Base-by-base conservation (phyloP, 805 yeast genomes). In the Wickerhamiella domercqiae region DNA sequence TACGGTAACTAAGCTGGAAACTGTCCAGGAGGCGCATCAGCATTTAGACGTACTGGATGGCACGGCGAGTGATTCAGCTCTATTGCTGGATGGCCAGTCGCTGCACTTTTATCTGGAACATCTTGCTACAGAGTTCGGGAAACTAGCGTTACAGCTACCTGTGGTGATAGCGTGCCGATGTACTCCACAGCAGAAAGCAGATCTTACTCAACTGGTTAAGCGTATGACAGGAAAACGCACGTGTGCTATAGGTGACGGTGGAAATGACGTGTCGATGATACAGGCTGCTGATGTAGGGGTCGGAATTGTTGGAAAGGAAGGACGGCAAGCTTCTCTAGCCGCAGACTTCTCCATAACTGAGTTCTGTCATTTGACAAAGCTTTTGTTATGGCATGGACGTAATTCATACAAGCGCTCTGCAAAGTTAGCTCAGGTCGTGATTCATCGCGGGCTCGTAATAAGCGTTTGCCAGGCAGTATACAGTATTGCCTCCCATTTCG, bases 241-340 rank as follows among this genome's bases (percentile, higher is more conserved):
- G 2, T 87, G 97, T 47, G 90, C 97, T 53, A 93, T 90, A 47
- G 99, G 99, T 39, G 99, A 90, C 59, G 99, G 99, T 51, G 99
- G 99, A 50, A 90, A 90, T 52, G 99, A 90, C 59, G 99, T 90
- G 24, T 80, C 93, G 49, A 90, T 90, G 99, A 90, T 90, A 47
- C 98, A 90, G 60, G 78, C 93, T 47, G 98, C 99, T 0, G 95
- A 93, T 62, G 95, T 90, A 7, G 99, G 99, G 42, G 94, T 90
- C 21, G 99, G 99, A 39, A 90, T 90, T 47, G 98, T 90, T 16
- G 99, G 99, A 26, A 90, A 90, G 57, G 99, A 90, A 56, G 99
- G 99, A 25, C 78, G 78, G 45, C 99, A 90, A 57, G 98, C 98
- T 0, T 83, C 95, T 0, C 63, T 90, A 37, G 94, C 97, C 3